phyloP scores from a whole-genome alignment of 495 filamentous ascomycete species.

The Physcia stellaris region DNA sequence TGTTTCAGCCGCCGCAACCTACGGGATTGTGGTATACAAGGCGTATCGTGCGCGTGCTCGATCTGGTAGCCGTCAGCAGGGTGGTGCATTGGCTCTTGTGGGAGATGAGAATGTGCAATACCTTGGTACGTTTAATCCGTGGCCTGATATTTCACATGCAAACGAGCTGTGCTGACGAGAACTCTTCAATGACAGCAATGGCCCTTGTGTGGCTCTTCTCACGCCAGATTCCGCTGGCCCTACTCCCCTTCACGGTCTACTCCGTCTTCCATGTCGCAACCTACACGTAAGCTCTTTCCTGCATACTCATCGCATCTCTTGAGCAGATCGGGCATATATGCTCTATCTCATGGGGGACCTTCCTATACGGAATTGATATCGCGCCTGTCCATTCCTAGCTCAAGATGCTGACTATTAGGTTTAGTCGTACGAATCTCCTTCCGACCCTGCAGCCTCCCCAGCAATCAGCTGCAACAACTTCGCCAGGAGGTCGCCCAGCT shows the following conservation, averaged over 20 bases:
- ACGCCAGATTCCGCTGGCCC: conserved; percentile 75
- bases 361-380: too few species aligned
- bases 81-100: conserved; percentile 44
- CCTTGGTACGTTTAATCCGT: conserved; percentile 49
- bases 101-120: conserved; percentile 97
- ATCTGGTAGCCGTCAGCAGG: conserved; percentile 45
- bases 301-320: too few species aligned
- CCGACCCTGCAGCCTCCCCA: conserved; percentile 33
- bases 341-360: too few species aligned
- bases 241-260: conserved; percentile 92
- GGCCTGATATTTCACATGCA: background rate
- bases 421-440: conserved; percentile 38
- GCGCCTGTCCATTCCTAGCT: too few species aligned
- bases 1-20: conserved; percentile 74
- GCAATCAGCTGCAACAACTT: conserved; percentile 25
- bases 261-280: conserved; percentile 96
- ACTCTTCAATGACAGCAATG: conserved; percentile 48
- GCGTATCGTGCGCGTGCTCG: conserved; percentile 71
- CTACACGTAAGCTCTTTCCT: too few species aligned
- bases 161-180: conserved; percentile 3
- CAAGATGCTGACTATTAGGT: too few species aligned
- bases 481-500: conserved; percentile 47
- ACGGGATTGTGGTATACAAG: conserved; percentile 99
- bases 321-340: too few species aligned
- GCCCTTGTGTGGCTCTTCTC: conserved; percentile 90